Evolutionary conservation across 257 asterid species (phyloP).

Genomic region (Ligustrum vulgare): DNA sequence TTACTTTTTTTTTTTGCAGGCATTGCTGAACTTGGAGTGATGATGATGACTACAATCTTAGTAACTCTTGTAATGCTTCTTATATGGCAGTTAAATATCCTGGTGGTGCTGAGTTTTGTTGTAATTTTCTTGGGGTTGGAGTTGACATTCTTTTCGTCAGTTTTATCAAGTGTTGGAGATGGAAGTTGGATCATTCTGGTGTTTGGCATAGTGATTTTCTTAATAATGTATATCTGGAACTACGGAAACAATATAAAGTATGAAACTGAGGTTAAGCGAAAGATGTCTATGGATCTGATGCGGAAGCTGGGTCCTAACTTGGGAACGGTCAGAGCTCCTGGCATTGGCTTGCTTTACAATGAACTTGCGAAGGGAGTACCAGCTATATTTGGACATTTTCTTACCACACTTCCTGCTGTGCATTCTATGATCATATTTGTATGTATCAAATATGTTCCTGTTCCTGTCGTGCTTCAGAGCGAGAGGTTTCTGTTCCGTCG

Average conservation of each 20-base stretch:
- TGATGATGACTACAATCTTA: slow-evolving; percentile 89
- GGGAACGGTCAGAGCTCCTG: slow-evolving; percentile 94
- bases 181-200: slow-evolving; percentile 97
- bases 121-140: slow-evolving; percentile 80
- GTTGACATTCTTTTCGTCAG: slow-evolving; percentile 77
- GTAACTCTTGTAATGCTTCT: slow-evolving; percentile 96
- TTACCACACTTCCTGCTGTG: slow-evolving; percentile 89
- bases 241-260: slow-evolving; percentile 89
- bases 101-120: slow-evolving; percentile 65
- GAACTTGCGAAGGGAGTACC: slow-evolving; percentile 97
- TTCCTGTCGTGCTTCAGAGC: slow-evolving; percentile 81
- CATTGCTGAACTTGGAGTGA: slow-evolving; percentile 95
- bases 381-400: slow-evolving; percentile 89
- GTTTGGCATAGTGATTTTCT: slow-evolving; percentile 69
- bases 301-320: slow-evolving; percentile 82
- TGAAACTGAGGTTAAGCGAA: slow-evolving; percentile 84
- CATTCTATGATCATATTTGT: slow-evolving; percentile 97
- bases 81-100: slow-evolving; percentile 87
- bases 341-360: slow-evolving; percentile 85
- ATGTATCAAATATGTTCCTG: slow-evolving; percentile 88
- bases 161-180: slow-evolving; percentile 88
- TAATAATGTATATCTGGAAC: slow-evolving; percentile 92
- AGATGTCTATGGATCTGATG: slow-evolving; percentile 84
- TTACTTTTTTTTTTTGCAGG: slow-evolving; percentile 47
- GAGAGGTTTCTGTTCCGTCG: slow-evolving; percentile 91